Percentiles rank a stretch among this genome's conserved stretches.
Conservation (phyloP, 1,284 basidiomycete genomes). For the Trichosporon ovoides region DNA sequence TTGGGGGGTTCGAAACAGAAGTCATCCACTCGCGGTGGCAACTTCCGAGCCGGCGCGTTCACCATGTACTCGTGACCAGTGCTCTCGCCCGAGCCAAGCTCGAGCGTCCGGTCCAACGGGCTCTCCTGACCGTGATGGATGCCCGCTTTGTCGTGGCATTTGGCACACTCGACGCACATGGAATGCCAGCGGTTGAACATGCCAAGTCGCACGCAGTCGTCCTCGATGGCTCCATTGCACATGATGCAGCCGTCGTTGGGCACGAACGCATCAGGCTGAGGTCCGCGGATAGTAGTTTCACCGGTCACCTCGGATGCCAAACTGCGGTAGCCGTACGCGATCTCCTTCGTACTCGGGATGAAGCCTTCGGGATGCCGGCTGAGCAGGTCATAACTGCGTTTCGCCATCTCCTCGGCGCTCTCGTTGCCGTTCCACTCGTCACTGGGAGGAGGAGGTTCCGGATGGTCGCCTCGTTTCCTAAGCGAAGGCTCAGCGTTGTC, state of each 20-base stretch:
- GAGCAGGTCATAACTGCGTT: constrained; percentile 39
- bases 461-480: constrained; percentile 51
- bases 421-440: constrained; percentile 21
- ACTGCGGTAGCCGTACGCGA: constrained; percentile 77
- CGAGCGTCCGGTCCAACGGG: constrained; percentile 16
- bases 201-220: constrained; percentile 89
- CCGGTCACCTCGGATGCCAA: constrained; percentile 75
- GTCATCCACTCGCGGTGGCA: constrained; percentile 65
- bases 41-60: constrained; percentile 40
- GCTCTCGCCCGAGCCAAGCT: constrained; percentile 33
- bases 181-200: constrained; percentile 97
- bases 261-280: constrained; percentile 40
- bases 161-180: constrained; percentile 74
- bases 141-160: constrained; percentile 72
- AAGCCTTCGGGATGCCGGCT: constrained; percentile 42
- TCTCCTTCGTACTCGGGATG: constrained; percentile 66
- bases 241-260: constrained; percentile 78
- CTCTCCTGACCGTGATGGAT: constrained; percentile 27
- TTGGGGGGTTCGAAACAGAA: constrained; percentile 66
- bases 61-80: constrained; percentile 34
- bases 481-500: constrained; percentile 75
- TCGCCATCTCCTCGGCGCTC: constrained; percentile 37
- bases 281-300: constrained; percentile 66
- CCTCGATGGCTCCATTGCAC: constrained; percentile 87
- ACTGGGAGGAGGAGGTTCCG: constrained; percentile 14